Base-by-base conservation (phyloP, 2,329 filamentous ascomycete genomes). In the Claviceps sorghi region DNA sequence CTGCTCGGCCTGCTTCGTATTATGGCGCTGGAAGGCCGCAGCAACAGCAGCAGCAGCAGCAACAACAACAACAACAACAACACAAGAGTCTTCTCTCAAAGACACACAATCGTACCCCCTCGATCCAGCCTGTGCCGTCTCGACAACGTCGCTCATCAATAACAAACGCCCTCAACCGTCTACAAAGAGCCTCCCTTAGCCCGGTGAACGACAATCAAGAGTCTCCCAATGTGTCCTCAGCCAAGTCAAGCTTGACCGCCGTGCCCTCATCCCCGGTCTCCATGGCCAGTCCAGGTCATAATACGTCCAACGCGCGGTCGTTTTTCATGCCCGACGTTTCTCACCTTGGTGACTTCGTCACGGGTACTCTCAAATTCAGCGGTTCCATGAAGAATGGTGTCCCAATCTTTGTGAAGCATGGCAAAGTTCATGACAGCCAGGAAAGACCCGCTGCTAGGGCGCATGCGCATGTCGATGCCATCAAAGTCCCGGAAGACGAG, bases 331-430 rank as follows among this genome's bases (percentile, higher is more conserved):
- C 76, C 2, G 71, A 75, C 49, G 70, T 79, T 19, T 72, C 72
- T 3, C 72, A 79, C 54, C 69, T 79, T n/a, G 73, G 74, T 42
- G 76, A 79, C 59, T 77, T 79, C 56, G 72, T 79, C 7, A 76
- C 77, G 1, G 77, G 77, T 6, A 75, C 72, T 19, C 69, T 79
- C 44, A 71, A 69, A 53, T 75, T 78, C 55, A 74, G 66, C 53
- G 71, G 74, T 43, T 69, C 73, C 6, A 67, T 75, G 56, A 73
- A 68, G 57, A 74, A 79, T 56, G 76, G 76, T 17, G 74, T 76
- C 11, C 76, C 75, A 7, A 70, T 79, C 26, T 76, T 79, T 53
- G 75, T 78, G 55, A 78, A 75, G 61, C 69, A 77, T 56, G 74
- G 73, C 52, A 73, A 67, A 53, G 72, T 77, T 17, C 70, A 75